Evolutionary conservation across 306 rosid genomes (phyloP), one percentile per base, ranked within the genome.

Genomic region (Castanea mollissima): DNA sequence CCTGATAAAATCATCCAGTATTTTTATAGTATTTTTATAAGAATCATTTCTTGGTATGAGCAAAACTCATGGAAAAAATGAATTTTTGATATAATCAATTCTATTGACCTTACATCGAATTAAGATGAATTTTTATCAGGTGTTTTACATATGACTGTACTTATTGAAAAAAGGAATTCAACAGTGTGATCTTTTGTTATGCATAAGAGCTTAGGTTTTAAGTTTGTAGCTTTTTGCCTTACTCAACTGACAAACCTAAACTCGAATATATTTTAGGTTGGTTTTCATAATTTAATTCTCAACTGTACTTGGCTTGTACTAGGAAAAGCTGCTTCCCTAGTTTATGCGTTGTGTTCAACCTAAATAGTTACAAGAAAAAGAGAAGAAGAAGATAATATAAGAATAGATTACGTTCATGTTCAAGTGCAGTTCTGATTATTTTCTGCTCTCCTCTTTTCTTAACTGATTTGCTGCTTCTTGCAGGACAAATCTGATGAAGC

Each of bases 401-500:
- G 41, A 31, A 64, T 12, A 32, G 51, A 67, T 35, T 35, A 34
- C 71, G 18, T 64, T 34, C 35, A 67, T 67, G 19, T 7, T 67
- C 52, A 16, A 3, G 5, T 67, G 23, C 52, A 19, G 51, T 2
- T 12, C 12, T 1, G 35, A 15, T 27, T 14, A 16, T 31, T 52
- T 52, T 41, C 80, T 34, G 67, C 41, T 5, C 27, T 69, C 5
- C 18, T 78, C 71, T 51, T 72, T 82, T 76, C 15, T 71, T 81
- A 64, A 77, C 75, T 86, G 71, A 44, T 86, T 76, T 87, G 79
- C 78, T 78, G 75, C 67, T 84, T 73, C 62, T 83, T 59, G 71
- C 46, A 92, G 97, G 97, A 89, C 95, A 74, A 92, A 90, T 81
- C 85, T 92, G 90, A 92, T 92, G 97, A 92, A 89, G 85, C 97